Base-by-base conservation (phyloP, 225 moss, liverwort and hornwort genomes). In the Lunularia cruciata region DNA sequence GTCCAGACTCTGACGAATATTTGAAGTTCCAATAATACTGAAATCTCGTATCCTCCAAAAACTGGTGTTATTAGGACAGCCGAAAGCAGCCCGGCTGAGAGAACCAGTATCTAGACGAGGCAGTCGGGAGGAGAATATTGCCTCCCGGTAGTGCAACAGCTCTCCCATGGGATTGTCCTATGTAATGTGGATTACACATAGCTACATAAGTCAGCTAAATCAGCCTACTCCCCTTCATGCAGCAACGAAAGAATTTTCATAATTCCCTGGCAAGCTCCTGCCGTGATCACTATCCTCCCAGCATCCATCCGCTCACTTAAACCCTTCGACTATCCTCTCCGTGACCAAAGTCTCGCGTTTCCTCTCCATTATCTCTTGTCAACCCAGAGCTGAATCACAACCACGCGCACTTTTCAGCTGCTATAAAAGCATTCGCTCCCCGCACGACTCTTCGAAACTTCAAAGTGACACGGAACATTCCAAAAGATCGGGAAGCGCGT, bases 91-190 rank as follows among this genome's bases (percentile, higher is more conserved):
- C 31, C 43, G 51, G 19, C 47, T 55, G 23, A 25, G 43, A 14
- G 3, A 31, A 5, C 13, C 18, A 8, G 31, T 15, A 31, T 49
- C 12, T 31, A n/a, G 34, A 53, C 8, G 27, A 25, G 37, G 68
- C 18, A 43, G 63, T 32, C 46, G 60, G 48, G 57, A 63, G 37
- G 43, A 72, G 68, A 57, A 39, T 60, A 56, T 31, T 59, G 67
- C 72, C 72, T 54, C 68, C 53, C 51, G 55, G 54, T 68, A 47
- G 58, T 71, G 68, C 57, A 80, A 74, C 75, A 72, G 57, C 72
- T 69, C 80, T 72, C 80, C 72, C 76, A 80, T 80, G 68, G 52
- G 27, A 34, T 63, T 37, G 76, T 57, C 20, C 46, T 49, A 72
- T 31, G 33, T 20, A 37, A 25, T n/a, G 34, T 40, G 49, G 11